phyloP scores from a whole-genome alignment of 164 flowering plant genomes.

The Pachysandra terminalis region DNA sequence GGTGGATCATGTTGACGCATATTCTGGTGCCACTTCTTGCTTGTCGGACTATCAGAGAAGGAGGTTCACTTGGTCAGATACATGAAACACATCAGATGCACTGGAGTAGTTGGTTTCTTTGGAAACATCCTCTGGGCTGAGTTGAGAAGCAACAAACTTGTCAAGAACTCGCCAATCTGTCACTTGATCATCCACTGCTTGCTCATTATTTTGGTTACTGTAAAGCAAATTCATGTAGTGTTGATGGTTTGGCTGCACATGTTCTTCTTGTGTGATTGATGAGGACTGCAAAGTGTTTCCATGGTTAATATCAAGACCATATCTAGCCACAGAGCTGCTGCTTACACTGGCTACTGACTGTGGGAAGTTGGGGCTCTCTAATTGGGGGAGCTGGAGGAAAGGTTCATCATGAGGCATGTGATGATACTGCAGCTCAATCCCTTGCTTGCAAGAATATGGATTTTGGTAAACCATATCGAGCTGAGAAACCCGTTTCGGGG shows the following conservation, averaged over 20 bases:
- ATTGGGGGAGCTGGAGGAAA: slow-evolving; percentile 83
- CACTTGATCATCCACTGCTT: slow-evolving; percentile 59
- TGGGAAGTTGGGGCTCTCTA: no score
- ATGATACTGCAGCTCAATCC: slow-evolving; percentile 55
- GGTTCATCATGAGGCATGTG: slow-evolving; percentile 40
- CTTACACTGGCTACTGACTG: slow-evolving; percentile 32
- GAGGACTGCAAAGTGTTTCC: slow-evolving; percentile 40
- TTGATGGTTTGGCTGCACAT: slow-evolving; percentile 37
- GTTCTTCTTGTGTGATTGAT: slow-evolving; percentile 45
- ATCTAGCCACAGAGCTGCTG: slow-evolving; percentile 35
- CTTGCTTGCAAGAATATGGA: slow-evolving; percentile 66
- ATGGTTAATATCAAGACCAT: slow-evolving; percentile 30
- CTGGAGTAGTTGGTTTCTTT: no score
- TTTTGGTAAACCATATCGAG: slow-evolving; percentile 29
- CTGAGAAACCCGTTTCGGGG: slow-evolving; percentile 45
- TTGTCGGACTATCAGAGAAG: slow-evolving; percentile 29
- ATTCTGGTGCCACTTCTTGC: slow-evolving; percentile 38
- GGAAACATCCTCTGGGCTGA: slow-evolving; percentile 54
- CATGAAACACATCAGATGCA: slow-evolving; percentile 27
- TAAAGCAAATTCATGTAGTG: slow-evolving; percentile 31
- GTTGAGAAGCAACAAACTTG: slow-evolving; percentile 91
- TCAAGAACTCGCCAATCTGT: no score
- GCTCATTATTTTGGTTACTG: slow-evolving; percentile 28
- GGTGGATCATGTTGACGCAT: slow-evolving; percentile 46
- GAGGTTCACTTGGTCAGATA: slow-evolving; percentile 36